Evolutionary conservation across 495 filamentous ascomycete species (phyloP).

Genomic region (Trichoderma erinaceum): DNA sequence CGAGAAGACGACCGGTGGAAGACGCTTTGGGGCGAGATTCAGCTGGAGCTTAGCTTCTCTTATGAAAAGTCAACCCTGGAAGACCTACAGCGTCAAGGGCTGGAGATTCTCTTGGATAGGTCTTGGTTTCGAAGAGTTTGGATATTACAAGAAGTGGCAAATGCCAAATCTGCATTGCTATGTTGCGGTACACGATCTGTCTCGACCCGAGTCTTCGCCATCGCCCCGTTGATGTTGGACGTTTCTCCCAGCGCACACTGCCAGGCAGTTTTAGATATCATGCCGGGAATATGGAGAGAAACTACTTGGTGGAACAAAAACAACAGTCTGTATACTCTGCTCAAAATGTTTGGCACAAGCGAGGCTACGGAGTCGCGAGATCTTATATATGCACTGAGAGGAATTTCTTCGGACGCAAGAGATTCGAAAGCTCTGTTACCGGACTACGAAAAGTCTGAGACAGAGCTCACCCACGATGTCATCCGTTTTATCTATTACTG

Average conservation of each 20-base stretch:
- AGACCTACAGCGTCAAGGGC: background rate
- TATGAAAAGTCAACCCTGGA: background rate
- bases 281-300: background rate
- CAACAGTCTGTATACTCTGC: background rate
- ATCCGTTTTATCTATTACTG: background rate
- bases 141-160: slow-evolving; percentile 32
- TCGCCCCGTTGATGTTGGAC: background rate
- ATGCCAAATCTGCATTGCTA: background rate
- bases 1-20: background rate
- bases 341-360: background rate
- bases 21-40: background rate
- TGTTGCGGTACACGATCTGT: background rate
- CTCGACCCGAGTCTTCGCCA: background rate
- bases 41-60: too few relatives aligned
- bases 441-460: too few relatives aligned
- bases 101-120: background rate
- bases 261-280: background rate
- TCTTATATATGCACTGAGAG: background rate
- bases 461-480: too few relatives aligned
- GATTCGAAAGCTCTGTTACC: too few relatives aligned
- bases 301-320: background rate
- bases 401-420: background rate
- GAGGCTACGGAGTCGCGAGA: background rate
- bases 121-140: slow-evolving; percentile 33
- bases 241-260: background rate